Percentiles rank a stretch among this genome's conserved stretches.
These are phyloP conservation scores for Astrephomene gubernaculifera DNA, from an alignment of 139 green algal species.

Conservation along the genomic window DNA sequence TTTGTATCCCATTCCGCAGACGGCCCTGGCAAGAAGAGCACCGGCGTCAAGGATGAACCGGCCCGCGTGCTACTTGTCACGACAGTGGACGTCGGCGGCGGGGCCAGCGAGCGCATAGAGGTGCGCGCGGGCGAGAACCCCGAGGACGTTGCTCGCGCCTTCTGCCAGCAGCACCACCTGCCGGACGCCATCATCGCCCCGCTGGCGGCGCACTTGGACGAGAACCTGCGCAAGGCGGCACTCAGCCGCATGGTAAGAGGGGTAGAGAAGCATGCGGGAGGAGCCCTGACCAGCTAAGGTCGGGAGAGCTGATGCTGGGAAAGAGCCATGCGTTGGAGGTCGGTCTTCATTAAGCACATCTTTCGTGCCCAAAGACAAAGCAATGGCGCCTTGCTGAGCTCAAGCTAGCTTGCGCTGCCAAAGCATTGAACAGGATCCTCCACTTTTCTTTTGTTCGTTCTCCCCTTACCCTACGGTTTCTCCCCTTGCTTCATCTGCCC, in stretches of 20 bases:
- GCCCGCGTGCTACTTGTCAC: slow-evolving; percentile 81
- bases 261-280: background rate
- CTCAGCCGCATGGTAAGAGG: too few relatives aligned
- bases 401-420: too few relatives aligned
- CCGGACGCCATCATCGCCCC: slow-evolving; percentile 69
- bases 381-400: too few relatives aligned
- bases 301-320: too few relatives aligned
- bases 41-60: background rate
- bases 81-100: slow-evolving; percentile 87
- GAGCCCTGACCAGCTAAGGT: too few relatives aligned
- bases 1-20: background rate
- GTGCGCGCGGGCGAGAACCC: slow-evolving; percentile 75
- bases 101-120: slow-evolving; percentile 70
- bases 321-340: too few relatives aligned
- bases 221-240: slow-evolving; percentile 72
- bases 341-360: too few relatives aligned
- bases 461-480: too few relatives aligned
- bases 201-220: slow-evolving; percentile 77
- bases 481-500: too few relatives aligned
- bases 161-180: slow-evolving; percentile 76
- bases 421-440: too few relatives aligned
- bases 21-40: background rate
- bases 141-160: slow-evolving; percentile 65
- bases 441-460: too few relatives aligned
- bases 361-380: too few relatives aligned